Base-by-base conservation (phyloP, 164 flowering plant species). In the Piper betle region DNA sequence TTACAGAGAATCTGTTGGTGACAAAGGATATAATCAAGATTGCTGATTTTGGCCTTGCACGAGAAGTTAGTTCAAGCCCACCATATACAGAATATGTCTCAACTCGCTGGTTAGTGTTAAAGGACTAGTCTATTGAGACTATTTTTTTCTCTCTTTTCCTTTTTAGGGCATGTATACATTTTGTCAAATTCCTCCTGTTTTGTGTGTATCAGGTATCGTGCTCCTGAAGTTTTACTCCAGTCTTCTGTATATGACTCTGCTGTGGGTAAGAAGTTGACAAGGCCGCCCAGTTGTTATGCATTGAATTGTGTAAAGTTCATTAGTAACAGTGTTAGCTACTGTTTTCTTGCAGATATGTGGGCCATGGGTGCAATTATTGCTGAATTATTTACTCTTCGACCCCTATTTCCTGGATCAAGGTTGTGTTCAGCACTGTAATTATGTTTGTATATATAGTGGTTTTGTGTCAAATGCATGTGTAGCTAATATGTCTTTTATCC, bases 41-140 rank as follows among this genome's bases (percentile, higher is more conserved):
- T 78, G 97, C 94, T 76, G 97, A 91, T 73, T 86, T 91, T 72
- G 96, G 97, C 66, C 74, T 91, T 72, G 94, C 91, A 58, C 80
- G 97, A 70, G 97, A 91, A 79, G 76, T 88, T 37, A 61, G 78
- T n/a, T 88, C 94, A 25, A 41, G 54, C 62, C 86, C 94, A 64
- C 97, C 97, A 39, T 91, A 80, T 66, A 91, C 96, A 60, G 91
- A 88, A 67, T 88, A 88, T 81, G 96, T 88, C 61, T 84, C 96
- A 38, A 88, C 96, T 42, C 79, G 96, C 57, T 88, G 96, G 96
- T 87, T 67, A 76, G 84, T 74, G 33, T 25, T 25, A 25, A 25
- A 25, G 33, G 33, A 25, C 33, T 25, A 25, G 2, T 25, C 2
- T 25, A 25, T 25, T 25, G 33, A 25, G 33, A 25, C 33, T 25